These are phyloP conservation scores for Boletus sensibilis DNA, from an alignment of 768 basidiomycete genomes.

Conservation along the genomic window DNA sequence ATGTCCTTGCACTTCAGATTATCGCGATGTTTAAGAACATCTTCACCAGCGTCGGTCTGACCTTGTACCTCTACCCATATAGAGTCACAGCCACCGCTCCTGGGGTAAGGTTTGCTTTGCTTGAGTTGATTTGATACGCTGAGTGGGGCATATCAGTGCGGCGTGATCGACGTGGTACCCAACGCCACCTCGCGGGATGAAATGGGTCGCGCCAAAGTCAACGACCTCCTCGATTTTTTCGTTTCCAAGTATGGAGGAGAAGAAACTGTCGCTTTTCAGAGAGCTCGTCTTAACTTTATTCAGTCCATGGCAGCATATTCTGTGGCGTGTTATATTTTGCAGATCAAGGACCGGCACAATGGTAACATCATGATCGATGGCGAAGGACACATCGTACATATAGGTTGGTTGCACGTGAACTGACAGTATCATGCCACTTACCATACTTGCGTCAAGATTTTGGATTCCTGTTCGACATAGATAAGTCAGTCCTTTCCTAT, in stretches of 20 bases:
- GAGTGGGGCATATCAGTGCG: slow-evolving; percentile 63
- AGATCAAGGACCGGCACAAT: slow-evolving; percentile 98
- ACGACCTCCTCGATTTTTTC: slow-evolving; percentile 94
- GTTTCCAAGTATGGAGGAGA: slow-evolving; percentile 88
- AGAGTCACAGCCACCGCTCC: slow-evolving; percentile 96
- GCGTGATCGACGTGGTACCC: slow-evolving; percentile 97
- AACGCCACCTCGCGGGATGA: slow-evolving; percentile 98
- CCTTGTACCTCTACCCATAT: slow-evolving; percentile 91
- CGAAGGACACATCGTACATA: slow-evolving; percentile 94
- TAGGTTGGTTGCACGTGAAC: slow-evolving; percentile 57
- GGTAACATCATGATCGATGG: slow-evolving; percentile 99
- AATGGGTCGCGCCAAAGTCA: slow-evolving; percentile 98
- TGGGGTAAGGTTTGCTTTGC: slow-evolving; percentile 58
- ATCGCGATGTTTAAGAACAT: slow-evolving; percentile 99
- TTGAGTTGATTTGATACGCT: background rate
- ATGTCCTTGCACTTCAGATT: slow-evolving; percentile 93
- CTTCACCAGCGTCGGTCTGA: slow-evolving; percentile 84
- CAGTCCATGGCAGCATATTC: slow-evolving; percentile 99
- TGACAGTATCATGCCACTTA: slow-evolving; percentile 7
- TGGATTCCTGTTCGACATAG: slow-evolving; percentile 97
- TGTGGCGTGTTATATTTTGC: slow-evolving; percentile 94
- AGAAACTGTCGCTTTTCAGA: slow-evolving; percentile 87
- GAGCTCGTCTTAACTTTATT: slow-evolving; percentile 92
- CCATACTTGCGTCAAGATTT: slow-evolving; percentile 58
- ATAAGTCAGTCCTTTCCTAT: slow-evolving; percentile 54